phyloP scores from a whole-genome alignment of 2,329 filamentous ascomycete species.

The Penicillium sp. region DNA sequence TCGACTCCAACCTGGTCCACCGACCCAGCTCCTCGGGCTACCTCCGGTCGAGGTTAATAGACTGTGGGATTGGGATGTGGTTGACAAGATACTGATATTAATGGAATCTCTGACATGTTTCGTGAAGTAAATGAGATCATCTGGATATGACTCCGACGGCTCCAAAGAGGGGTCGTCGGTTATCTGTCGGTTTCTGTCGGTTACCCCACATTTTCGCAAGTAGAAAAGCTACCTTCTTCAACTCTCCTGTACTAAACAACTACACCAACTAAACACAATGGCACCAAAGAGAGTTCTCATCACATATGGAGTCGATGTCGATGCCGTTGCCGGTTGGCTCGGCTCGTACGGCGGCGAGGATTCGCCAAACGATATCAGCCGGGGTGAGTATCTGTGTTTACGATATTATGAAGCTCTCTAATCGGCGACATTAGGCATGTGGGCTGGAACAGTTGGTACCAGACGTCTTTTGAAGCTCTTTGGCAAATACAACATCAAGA shows the following conservation, averaged over 20 bases:
- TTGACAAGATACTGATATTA: not conserved
- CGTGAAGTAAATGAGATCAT: not conserved
- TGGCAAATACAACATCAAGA: slow-evolving; percentile 66
- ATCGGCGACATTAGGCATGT: slow-evolving; percentile 47
- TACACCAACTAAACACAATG: slow-evolving; percentile 9
- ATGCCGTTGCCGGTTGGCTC: slow-evolving; percentile 33
- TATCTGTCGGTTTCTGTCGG: not conserved
- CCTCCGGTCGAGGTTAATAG: not conserved
- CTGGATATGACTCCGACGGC: slow-evolving; percentile 5
- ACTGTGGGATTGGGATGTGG: not conserved
- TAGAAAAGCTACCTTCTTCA: slow-evolving; percentile 4
- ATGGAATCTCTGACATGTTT: not conserved
- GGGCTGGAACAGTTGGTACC: slow-evolving; percentile 63
- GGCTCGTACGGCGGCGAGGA: slow-evolving; percentile 35
- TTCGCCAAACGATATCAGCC: slow-evolving; percentile 31
- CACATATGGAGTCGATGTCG: slow-evolving; percentile 32
- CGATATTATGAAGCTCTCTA: not conserved
- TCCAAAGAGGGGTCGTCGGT: slow-evolving; percentile 3
- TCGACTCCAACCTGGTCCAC: slow-evolving; percentile 10
- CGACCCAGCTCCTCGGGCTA: slow-evolving; percentile 3
- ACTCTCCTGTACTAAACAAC: not conserved
- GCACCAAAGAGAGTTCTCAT: slow-evolving; percentile 27
- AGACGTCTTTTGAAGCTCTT: slow-evolving; percentile 65
- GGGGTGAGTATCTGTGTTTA: slow-evolving; percentile 16
- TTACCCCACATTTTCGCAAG: slow-evolving; percentile 10